Percentiles rank a stretch among this genome's conserved stretches.
Conservation (phyloP, 495 filamentous ascomycete genomes). For the Parathielavia appendiculata region DNA sequence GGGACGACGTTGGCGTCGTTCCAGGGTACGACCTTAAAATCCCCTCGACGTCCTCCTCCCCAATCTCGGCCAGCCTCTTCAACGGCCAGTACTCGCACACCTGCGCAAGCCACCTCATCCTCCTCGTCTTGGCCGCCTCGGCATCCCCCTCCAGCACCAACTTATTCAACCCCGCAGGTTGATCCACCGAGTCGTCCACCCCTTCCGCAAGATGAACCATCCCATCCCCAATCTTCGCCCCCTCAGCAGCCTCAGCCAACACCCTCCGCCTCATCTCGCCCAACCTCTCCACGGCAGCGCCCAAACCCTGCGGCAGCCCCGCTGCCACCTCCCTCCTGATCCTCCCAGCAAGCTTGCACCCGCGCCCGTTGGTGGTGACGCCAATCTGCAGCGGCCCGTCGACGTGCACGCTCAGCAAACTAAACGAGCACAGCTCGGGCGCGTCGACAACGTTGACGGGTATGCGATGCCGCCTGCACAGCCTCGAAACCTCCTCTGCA, state of each 20-base stretch:
- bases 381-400: constrained; percentile 93
- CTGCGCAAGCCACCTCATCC: constrained; percentile 90
- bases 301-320: constrained; percentile 72
- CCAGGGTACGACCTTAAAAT: constrained; percentile 64
- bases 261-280: constrained; percentile 61
- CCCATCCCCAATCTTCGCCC: constrained; percentile 22
- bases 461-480: constrained; percentile 75
- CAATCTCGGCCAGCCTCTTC: constrained; percentile 68
- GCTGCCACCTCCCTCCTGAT: constrained; percentile 83
- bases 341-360: constrained; percentile 90
- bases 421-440: constrained; percentile 83
- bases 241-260: constrained; percentile 53
- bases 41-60: constrained; percentile 68
- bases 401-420: constrained; percentile 77
- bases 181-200: constrained; percentile 78
- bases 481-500: constrained; percentile 26
- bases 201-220: too few relatives aligned
- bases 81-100: constrained; percentile 99
- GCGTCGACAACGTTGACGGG: constrained; percentile 91
- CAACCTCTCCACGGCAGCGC: constrained; percentile 69
- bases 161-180: constrained; percentile 80
- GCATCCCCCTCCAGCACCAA: constrained; percentile 67
- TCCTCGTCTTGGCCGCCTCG: constrained; percentile 68
- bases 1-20: background rate
- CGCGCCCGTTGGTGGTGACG: constrained; percentile 90